Base-by-base conservation (phyloP, 177 flowering plant species). In the Vitis hybrid region DNA sequence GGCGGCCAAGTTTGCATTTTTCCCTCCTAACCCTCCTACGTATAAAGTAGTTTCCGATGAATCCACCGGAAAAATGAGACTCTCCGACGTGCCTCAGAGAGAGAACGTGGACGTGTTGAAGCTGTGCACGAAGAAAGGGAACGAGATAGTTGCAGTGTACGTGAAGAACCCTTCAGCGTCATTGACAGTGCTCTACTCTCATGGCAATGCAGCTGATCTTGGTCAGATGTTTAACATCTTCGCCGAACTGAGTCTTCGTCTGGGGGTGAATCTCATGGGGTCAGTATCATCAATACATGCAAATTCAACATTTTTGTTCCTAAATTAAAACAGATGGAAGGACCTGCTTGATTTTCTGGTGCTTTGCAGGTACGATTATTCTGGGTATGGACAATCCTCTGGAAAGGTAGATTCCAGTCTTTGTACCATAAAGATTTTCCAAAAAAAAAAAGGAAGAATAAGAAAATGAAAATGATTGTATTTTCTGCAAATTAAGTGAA, bases 141-240 rank as follows among this genome's bases (percentile, higher is more conserved):
- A 76, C 29, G 75, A 78, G 68, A 77, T 83, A 31, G 79, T 79
- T 2, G 83, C 73, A 1, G 57, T 83, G 68, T 81, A 67, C 56
- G 81, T 81, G 39, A 77, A 72, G 68, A 76, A 81, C 67, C 79
- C 81, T 6, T 59, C 70, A 2, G 82, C 86, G 5, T 67, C 78
- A 19, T 31, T 80, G 65, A 83, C 86, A 1, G 6, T 83, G 26
- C 77, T 83, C 8, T 83, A 80, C 65, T 81, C 84, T 12, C 86
- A 83, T 65, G 86, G 86, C 11, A 83, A 83, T 70, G 86, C 86
- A 1, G 76, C 86, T 31, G 86, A 83, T 77, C 60, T 83, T 12
- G 86, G 86, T 14, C 84, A 81, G 78, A 79, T 83, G 84, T 79
- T 56, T 21, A 74, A 73, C 49, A 66, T 81, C 39, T 81, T 81